A percentile compares a stretch with the other conserved stretches of the same genome.
These are phyloP conservation scores for Farysia itapuensis DNA, from an alignment of 1,284 basidiomycete genomes.

Conservation along the genomic window DNA sequence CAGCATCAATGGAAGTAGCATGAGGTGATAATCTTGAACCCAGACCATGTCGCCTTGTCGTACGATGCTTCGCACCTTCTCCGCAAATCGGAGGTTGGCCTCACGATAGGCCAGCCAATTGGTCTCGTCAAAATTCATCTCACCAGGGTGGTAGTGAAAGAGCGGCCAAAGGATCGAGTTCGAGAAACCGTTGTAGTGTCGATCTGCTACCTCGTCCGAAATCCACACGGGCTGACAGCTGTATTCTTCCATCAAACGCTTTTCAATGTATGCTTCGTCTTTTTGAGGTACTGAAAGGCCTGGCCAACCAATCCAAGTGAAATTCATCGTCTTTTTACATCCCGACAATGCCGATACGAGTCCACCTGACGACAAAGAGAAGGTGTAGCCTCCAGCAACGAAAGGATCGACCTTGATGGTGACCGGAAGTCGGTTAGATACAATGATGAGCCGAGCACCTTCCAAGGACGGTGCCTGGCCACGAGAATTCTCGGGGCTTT, in stretches of 20 bases:
- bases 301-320: constrained; percentile 60
- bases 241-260: constrained; percentile 85
- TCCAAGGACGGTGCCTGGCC: constrained; percentile 12
- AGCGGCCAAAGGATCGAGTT: constrained; percentile 99
- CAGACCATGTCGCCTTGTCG: constrained; percentile 84
- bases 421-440: constrained; percentile 85
- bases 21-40: constrained; percentile 72
- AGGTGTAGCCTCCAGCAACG: constrained; percentile 55
- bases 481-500: constrained; percentile 25
- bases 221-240: constrained; percentile 97
- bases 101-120: constrained; percentile 98
- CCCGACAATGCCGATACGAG: constrained; percentile 57
- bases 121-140: constrained; percentile 97
- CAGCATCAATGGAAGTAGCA: constrained; percentile 94
- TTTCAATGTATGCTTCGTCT: constrained; percentile 54
- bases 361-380: constrained; percentile 55
- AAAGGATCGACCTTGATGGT: constrained; percentile 57
- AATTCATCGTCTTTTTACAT: constrained; percentile 56
- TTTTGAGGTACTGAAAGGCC: constrained; percentile 49
- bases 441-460: constrained; percentile 76
- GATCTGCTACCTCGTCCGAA: constrained; percentile 92
- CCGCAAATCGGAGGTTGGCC: constrained; percentile 92
- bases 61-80: constrained; percentile 77
- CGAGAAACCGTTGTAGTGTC: constrained; percentile 96
- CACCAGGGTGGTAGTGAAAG: constrained; percentile 83